Conservation (phyloP, 495 filamentous ascomycete species). For the Penicillium pancosmium region DNA sequence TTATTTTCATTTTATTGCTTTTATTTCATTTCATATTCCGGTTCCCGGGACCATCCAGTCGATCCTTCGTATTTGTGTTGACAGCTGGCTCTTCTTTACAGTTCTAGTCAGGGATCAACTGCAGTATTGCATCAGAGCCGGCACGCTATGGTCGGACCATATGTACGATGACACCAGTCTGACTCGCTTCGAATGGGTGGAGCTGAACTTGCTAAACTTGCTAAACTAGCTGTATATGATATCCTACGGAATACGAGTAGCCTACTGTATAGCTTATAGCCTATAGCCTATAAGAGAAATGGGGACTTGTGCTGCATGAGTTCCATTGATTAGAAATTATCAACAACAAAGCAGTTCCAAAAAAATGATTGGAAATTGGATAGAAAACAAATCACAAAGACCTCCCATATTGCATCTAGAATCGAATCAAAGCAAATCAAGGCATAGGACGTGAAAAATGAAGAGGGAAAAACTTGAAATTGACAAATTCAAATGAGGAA, state of each 20-base stretch:
- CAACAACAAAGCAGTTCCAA: conserved; percentile 16
- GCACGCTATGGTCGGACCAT: conserved; percentile 4
- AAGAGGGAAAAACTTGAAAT: conserved; percentile 7
- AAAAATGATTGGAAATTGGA: conserved; percentile 1
- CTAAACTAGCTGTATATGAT: neutral
- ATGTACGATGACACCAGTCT: conserved; percentile 21
- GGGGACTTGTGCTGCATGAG: neutral
- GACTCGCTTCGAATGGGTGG: neutral
- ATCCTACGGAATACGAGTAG: neutral
- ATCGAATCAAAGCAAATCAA: neutral
- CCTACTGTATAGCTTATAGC: neutral
- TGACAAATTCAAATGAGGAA: conserved; percentile 4
- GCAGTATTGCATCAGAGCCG: conserved; percentile 20
- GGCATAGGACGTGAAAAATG: neutral
- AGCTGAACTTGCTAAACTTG: neutral
- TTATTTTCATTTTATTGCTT: too few relatives aligned
- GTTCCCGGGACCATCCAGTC: neutral
- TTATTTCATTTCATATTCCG: too few relatives aligned
- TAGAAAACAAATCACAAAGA: conserved; percentile 15
- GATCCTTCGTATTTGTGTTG: neutral
- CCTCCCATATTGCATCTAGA: conserved; percentile 33
- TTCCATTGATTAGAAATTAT: conserved; percentile 24
- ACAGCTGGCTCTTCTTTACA: neutral
- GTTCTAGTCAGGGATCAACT: conserved; percentile 8
- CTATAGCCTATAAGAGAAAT: neutral